Base-by-base conservation (phyloP, 805 yeast genomes). In the Ogataea thermomethanolica region DNA sequence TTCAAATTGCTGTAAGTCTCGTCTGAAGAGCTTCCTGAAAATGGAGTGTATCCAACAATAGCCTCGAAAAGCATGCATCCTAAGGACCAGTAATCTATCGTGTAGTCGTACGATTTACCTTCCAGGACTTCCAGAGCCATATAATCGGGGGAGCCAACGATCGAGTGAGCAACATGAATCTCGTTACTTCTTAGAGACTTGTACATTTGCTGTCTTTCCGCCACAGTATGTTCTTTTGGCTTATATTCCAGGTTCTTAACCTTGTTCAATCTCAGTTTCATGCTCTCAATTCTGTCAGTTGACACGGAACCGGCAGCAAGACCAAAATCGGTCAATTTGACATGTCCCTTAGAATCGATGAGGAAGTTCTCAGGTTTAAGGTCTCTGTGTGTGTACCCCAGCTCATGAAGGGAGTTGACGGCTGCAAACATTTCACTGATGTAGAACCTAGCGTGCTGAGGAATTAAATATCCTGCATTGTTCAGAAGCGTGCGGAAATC, bases 51-150 rank as follows among this genome's bases (percentile, higher is more conserved):
- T 0, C 99, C 98, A 49, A 93, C 93, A 42, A 93, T 76, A 33
- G 96, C 86, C 66, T 93, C 99, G 61, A 91, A 93, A 28, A 93
- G 70, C 82, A 93, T 93, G 65, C 99, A 93, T 4, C 99, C 99
- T 43, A 93, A 70, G 0, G 98, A 90, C 99, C 99, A 93, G 62
- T 93, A 93, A 68, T 93, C 99, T 43, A 95, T 95, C 11, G 99
- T 91, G 61, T 83, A 90, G 59, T 93, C 96, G 62, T 93, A 93
- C 43, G 81, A 79, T 57, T 84, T 84, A 7, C 99, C 99, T 63
- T 88, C 95, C 39, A 93, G 75, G 9, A 93, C 98, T 63, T 93
- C 99, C 36, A 93, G 71, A 1, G 99, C 99, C 99, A 93, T 93
- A 60, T 93, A 93, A 64, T 93, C 99, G 1, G 99, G 99, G 5